Conservation (phyloP, 495 filamentous ascomycete genomes). For the Penicillium manginii region DNA sequence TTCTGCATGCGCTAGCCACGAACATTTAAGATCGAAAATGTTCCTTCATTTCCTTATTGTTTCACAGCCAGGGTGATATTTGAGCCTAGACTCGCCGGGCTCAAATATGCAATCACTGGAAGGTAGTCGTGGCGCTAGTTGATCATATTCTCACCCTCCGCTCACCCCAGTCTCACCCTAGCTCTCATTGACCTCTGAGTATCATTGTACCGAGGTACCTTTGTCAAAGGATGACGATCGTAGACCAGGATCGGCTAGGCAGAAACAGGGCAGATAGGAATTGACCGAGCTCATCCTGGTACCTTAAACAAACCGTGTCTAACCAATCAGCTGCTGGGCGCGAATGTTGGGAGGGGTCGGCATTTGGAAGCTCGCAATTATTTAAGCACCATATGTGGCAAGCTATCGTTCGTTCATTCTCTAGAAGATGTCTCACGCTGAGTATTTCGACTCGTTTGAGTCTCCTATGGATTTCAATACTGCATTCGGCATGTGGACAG, state of each 20-base stretch:
- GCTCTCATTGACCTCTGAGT: background rate
- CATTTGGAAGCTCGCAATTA: background rate
- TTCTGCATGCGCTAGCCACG: background rate
- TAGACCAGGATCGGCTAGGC: no score
- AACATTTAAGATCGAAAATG: background rate
- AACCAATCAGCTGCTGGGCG: background rate
- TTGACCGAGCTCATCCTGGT: no score
- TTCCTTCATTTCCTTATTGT: background rate
- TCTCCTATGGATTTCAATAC: background rate
- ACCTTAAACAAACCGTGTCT: no score
- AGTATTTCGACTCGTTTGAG: background rate
- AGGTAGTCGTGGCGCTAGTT: no score
- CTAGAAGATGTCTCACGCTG: background rate
- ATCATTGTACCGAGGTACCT: background rate
- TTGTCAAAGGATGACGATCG: background rate
- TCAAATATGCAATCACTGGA: no score
- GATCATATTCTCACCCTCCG: background rate
- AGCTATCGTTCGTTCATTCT: background rate
- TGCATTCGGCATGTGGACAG: background rate
- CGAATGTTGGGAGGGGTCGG: background rate
- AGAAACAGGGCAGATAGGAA: no score
- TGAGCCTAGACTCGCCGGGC: no score
- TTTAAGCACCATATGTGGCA: background rate
- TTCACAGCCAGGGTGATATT: no score
- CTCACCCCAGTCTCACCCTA: no score